These are phyloP conservation scores for Phycomyces blakesleeanus DNA, from an alignment of 192 early-diverging fungal genomes.

Conservation along the genomic window DNA sequence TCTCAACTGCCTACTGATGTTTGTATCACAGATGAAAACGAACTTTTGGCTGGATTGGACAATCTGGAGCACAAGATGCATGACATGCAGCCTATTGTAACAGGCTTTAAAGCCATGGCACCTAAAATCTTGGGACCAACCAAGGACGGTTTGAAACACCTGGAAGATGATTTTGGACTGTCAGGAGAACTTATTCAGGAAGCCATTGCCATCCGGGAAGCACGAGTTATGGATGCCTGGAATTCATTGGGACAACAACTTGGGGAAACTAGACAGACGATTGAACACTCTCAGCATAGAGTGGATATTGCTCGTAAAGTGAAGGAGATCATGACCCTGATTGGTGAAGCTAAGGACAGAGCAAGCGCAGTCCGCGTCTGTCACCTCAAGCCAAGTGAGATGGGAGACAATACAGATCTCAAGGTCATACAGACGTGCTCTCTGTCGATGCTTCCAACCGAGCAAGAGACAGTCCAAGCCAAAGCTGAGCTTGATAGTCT, in stretches of 20 bases:
- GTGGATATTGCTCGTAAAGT: conserved; percentile 29
- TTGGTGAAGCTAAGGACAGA: conserved; percentile 27
- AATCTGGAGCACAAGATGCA: conserved; percentile 18
- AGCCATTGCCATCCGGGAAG: conserved; percentile 21
- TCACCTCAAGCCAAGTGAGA: conserved; percentile 3
- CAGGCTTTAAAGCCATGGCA: conserved; percentile 24
- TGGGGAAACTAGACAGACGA: conserved; percentile 4
- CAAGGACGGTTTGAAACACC: conserved; percentile 6
- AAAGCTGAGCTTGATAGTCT: conserved; percentile 27
- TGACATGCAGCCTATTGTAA: conserved; percentile 22
- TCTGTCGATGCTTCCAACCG: conserved; percentile 23
- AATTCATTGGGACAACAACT: conserved; percentile 24
- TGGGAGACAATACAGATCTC: conserved; percentile 7
- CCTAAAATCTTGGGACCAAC: conserved; percentile 13
- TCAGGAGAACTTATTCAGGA: conserved; percentile 6
- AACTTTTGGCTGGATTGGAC: conserved; percentile 18
- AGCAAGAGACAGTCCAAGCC: conserved; percentile 19
- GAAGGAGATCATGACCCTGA: conserved; percentile 23
- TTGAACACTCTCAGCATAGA: conserved; percentile 12
- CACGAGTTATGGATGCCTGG: conserved; percentile 32
- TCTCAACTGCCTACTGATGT: conserved; percentile 21
- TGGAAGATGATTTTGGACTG: conserved; percentile 7
- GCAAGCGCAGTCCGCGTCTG: conserved; percentile 11
- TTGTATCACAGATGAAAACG: conserved; percentile 23
- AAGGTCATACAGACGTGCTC: conserved; percentile 26